Base-by-base conservation (phyloP, 805 yeast species). In the Barnettozyma vustinii region DNA sequence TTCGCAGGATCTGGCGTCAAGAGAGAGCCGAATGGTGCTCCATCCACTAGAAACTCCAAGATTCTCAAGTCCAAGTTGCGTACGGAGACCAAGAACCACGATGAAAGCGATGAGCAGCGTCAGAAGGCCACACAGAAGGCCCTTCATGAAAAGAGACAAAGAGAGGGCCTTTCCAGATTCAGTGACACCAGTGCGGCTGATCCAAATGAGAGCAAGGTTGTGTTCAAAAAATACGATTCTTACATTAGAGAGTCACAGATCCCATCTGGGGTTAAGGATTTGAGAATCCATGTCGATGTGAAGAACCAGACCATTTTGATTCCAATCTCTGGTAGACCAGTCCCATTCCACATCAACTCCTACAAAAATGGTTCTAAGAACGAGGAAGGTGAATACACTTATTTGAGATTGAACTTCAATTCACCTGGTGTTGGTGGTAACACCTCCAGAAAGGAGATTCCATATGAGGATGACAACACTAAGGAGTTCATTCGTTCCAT, bases 361-460 rank as follows among this genome's bases (percentile, higher is more conserved):
- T 91, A 87, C 71, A 92, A 91, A 62, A 91, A 88, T 63, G 98
- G 97, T 44, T 86, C 96, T 10, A 91, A 90, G 62, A 88, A 84
- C 55, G 99, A 94, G 62, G 98, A 94, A 72, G 98, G 97, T 46
- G 97, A 91, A 57, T 90, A 79, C 66, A 90, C 96, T 1, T 91
- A 87, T 62, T 65, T 92, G 60, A 81, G 99, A 67, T 75, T 92
- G 62, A 92, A 92, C 65, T 89, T 92, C 75, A 83, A 91, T 65
- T 84, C 96, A 2, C 98, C 99, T 1, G 97, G 97, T 60, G 80
- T 80, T 40, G 87, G 87, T 52, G 88, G 88, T 49, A 77, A 80
- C 51, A 72, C 76, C 16, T 73, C 82, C 27, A 85, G 81, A 63
- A 82, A 79, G 55, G 96, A 90, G 61, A 74, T 88, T 52, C 97